Base-by-base conservation (phyloP, 2,329 filamentous ascomycete genomes). In the Trichoderma harzianum region DNA sequence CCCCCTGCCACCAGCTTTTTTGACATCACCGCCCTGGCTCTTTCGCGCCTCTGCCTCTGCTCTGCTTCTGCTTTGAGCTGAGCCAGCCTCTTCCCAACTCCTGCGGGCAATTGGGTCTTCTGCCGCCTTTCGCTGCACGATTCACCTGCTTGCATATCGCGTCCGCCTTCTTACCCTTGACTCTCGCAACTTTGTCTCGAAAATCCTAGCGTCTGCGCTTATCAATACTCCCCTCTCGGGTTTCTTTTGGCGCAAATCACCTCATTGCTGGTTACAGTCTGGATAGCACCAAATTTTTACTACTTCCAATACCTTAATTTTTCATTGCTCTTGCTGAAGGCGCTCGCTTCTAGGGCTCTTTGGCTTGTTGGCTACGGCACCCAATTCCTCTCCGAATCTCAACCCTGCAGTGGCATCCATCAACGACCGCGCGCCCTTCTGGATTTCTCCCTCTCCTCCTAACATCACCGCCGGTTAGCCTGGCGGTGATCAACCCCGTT, bases 401-500 rank as follows among this genome's bases (percentile, higher is more conserved):
- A n/a, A 68, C 55, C 47, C 55, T 21, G 24, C n/a, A 57, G 66
- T 26, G 55, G 57, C 36, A 51, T 51, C 39, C n/a, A 43, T 39
- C 66, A 39, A 61, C 66, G 4, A 61, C 26, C 36, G 36, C 55
- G 55, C 47, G 36, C 66, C 60, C 55, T n/a, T 61, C 39, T 36
- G 18, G 26, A 12, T 16, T 62, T 62, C n/a, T 26, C 26, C 16
- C 47, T 32, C 64, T 32, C 47, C 43, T 61, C 43, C 26, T 16
- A 57, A 26, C 71, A 72, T 66, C 80, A 79, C 81, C 83, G 80
- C 80, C 78, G 75, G 72, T 72, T 67, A 61, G 79, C 83, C 47
- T 84, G 83, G 82, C 83, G 80, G 72, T 72, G 64, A 76, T 66
- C 75, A 53, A 10, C 73, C 78, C 82, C 55, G 10, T 34, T 51